These are phyloP conservation scores for Amanita pallidorosea DNA, from an alignment of 768 basidiomycete species.

Conservation along the genomic window DNA sequence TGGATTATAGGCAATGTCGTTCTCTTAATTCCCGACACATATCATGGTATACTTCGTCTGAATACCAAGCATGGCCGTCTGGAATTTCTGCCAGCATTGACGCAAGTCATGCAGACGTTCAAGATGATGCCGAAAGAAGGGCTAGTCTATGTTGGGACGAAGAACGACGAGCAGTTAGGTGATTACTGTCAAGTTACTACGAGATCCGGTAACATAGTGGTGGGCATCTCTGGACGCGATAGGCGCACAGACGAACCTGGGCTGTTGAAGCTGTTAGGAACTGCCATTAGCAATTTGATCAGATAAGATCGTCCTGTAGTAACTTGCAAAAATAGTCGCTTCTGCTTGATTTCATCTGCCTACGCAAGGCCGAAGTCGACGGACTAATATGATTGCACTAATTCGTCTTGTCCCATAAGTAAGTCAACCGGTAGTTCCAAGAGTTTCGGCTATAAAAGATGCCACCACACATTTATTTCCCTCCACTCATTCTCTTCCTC, in stretches of 20 bases:
- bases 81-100: slow-evolving; percentile 23
- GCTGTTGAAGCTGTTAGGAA: slow-evolving; percentile 29
- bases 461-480: background rate
- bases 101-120: slow-evolving; percentile 18
- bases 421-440: background rate
- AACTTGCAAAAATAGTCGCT: background rate
- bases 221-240: slow-evolving; percentile 34
- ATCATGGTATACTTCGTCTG: slow-evolving; percentile 25
- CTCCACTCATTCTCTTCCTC: slow-evolving; percentile 5
- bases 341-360: background rate
- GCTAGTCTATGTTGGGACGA: slow-evolving; percentile 22
- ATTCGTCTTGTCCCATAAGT: slow-evolving; percentile 4
- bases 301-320: background rate
- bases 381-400: background rate
- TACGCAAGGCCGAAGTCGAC: slow-evolving; percentile 1
- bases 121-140: slow-evolving; percentile 25
- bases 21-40: slow-evolving; percentile 23
- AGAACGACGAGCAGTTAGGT: slow-evolving; percentile 6
- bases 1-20: slow-evolving; percentile 22
- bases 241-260: slow-evolving; percentile 19
- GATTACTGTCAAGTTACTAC: slow-evolving; percentile 30
- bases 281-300: background rate
- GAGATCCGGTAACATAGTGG: slow-evolving; percentile 25
- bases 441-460: background rate
- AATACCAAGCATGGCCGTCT: slow-evolving; percentile 21